A percentile compares a stretch with the other conserved stretches of the same genome.
phyloP scores from a whole-genome alignment of 2,329 filamentous ascomycete species.

The Aphanocladium album region DNA sequence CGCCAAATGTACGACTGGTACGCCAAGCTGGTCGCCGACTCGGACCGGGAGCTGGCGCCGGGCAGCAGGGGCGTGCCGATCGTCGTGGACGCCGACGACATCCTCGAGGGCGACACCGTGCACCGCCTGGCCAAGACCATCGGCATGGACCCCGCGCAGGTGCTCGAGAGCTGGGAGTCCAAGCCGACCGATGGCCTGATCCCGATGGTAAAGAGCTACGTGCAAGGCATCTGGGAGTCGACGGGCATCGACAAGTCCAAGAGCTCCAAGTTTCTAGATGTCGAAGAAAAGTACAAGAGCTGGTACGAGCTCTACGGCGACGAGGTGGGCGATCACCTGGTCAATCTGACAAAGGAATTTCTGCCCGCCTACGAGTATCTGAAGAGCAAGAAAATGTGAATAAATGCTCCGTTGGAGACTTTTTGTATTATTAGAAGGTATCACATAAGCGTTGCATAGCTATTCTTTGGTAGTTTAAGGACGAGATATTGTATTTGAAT shows the following conservation, averaged over 20 bases:
- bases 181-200: background rate
- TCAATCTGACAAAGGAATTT: background rate
- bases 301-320: slow-evolving; percentile 10
- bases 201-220: slow-evolving; percentile 1
- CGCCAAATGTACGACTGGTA: slow-evolving; percentile 12
- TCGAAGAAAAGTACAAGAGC: background rate
- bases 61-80: background rate
- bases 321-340: background rate
- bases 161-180: slow-evolving; percentile 3
- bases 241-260: slow-evolving; percentile 11
- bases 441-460: background rate
- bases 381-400: slow-evolving; percentile 3
- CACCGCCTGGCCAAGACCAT: background rate
- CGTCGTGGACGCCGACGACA: slow-evolving; percentile 11
- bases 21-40: background rate
- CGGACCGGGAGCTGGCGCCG: background rate
- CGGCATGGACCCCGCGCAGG: slow-evolving; percentile 6
- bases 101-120: slow-evolving; percentile 6
- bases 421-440: background rate
- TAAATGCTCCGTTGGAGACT: background rate
- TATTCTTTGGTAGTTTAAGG: background rate
- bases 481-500: background rate
- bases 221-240: slow-evolving; percentile 8
- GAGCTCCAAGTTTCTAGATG: background rate
- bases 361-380: slow-evolving; percentile 9